Evolutionary conservation across 805 yeast species (phyloP).

Genomic region (Candida stauntonica): DNA sequence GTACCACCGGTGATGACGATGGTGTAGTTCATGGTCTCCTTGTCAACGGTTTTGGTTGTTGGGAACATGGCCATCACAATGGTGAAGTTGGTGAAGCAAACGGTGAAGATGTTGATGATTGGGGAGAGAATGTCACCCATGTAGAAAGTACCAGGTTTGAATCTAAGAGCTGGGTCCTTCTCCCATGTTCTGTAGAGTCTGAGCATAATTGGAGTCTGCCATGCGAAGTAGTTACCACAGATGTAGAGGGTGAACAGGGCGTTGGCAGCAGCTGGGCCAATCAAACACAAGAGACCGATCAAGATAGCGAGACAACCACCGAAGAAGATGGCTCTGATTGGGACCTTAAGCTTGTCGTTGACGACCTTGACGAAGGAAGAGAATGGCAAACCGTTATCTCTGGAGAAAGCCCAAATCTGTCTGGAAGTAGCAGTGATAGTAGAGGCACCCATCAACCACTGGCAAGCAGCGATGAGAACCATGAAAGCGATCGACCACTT

Average conservation of each 20-base stretch:
- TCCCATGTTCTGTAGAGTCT: constrained; percentile 39
- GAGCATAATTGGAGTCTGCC: constrained; percentile 57
- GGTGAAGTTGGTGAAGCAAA: constrained; percentile 44
- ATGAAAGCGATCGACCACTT: constrained; percentile 63
- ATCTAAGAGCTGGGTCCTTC: constrained; percentile 31
- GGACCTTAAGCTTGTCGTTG: constrained; percentile 49
- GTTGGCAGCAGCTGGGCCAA: constrained; percentile 55
- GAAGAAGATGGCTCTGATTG: constrained; percentile 56
- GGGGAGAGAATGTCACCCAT: constrained; percentile 44
- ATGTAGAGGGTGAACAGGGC: constrained; percentile 66
- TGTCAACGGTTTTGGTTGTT: constrained; percentile 33
- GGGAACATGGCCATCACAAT: constrained; percentile 62
- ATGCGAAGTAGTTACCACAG: constrained; percentile 58
- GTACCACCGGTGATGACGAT: constrained; percentile 58
- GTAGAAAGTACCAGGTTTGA: constrained; percentile 60
- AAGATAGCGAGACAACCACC: constrained; percentile 46
- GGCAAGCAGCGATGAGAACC: constrained; percentile 53
- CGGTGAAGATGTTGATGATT: constrained; percentile 41
- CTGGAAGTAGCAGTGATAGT: constrained; percentile 61
- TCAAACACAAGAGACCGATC: constrained; percentile 55
- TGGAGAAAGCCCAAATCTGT: constrained; percentile 71
- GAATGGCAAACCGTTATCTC: constrained; percentile 71
- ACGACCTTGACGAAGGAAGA: constrained; percentile 49
- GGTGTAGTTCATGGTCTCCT: constrained; percentile 60
- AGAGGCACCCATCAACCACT: constrained; percentile 63